These are phyloP conservation scores for Hypoxylon sp. DNA, from an alignment of 2,329 filamentous ascomycete genomes.

Conservation along the genomic window DNA sequence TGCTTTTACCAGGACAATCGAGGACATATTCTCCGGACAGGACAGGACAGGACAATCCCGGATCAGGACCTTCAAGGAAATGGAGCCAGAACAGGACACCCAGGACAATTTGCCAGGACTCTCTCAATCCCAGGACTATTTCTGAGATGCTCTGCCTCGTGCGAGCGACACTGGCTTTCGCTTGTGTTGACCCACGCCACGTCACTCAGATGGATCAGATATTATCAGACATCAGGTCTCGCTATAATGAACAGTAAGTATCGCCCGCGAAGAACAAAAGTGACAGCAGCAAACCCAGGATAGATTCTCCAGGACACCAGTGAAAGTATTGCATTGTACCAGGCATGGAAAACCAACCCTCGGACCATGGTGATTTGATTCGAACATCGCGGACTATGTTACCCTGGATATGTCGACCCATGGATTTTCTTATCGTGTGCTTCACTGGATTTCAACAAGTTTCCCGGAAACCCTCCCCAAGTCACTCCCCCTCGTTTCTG, in stretches of 20 bases:
- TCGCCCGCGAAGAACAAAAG: slow-evolving; percentile 51
- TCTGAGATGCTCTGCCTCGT: slow-evolving; percentile 43
- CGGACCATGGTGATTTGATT: slow-evolving; percentile 33
- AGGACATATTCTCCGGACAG: slow-evolving; percentile 33
- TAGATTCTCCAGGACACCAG: slow-evolving; percentile 33
- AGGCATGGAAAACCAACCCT: slow-evolving; percentile 22
- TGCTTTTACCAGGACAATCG: slow-evolving; percentile 35
- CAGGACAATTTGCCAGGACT: slow-evolving; percentile 40
- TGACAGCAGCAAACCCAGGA: slow-evolving; percentile 47
- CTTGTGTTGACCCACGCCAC: slow-evolving; percentile 43
- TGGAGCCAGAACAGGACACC: slow-evolving; percentile 36
- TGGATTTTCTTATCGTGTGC: slow-evolving; percentile 39
- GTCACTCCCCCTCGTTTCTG: slow-evolving; percentile 42
- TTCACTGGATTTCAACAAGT: slow-evolving; percentile 27
- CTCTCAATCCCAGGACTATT: slow-evolving; percentile 42
- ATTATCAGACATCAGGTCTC: slow-evolving; percentile 31
- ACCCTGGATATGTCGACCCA: slow-evolving; percentile 32
- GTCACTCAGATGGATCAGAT: slow-evolving; percentile 49
- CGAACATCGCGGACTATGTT: slow-evolving; percentile 33
- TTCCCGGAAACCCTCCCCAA: slow-evolving; percentile 21
- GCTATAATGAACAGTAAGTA: slow-evolving; percentile 54
- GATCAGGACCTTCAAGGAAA: slow-evolving; percentile 44
- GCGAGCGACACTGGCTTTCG: slow-evolving; percentile 37
- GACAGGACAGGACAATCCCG: slow-evolving; percentile 43
- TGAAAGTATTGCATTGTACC: slow-evolving; percentile 35